Base-by-base conservation (phyloP, 257 asterid species). In the Jaltomata sinuosa region DNA sequence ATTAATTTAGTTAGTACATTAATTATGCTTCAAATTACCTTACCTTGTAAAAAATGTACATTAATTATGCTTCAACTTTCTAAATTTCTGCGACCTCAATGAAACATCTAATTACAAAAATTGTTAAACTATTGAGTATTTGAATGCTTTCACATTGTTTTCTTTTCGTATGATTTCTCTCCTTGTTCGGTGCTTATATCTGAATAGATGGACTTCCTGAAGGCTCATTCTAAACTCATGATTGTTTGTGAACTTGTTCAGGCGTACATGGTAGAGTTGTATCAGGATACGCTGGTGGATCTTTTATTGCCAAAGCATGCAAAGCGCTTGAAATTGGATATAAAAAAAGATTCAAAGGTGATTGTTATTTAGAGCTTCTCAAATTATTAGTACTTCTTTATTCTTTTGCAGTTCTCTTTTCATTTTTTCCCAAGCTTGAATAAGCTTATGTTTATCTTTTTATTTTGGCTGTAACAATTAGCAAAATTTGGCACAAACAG, bases 191-290 rank as follows among this genome's bases (percentile, higher is more conserved):
- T 42, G 80, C 80, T 72, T 71, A 16, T 40, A 38, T 29, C 32
- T 71, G 83, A 32, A 47, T 22, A 11, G 29, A 5, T 40, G 42
- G 42, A 59, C 19, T 29, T 79, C 52, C 55, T 69, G 81, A 57
- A 82, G 62, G 40, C 6, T 47, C 83, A 8, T 34, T 14, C 79
- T 36, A 67, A 29, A 22, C 40, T 71, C 34, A 69, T 55, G 82
- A 74, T 52, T 79, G 62, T 84, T 36, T 83, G 53, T 84, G 85
- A 83, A 83, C 71, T 62, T 84, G 72, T 91, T 86, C 91, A 97
- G 99, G 99, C 91, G 8, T 97, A 97, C 85, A 94, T 97, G 97
- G 97, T 97, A 87, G 99, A 97, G 83, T 85, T 97, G 87, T 95
- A 97, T 89, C 99, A 97, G 88, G 99, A 97, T 83, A 91, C 94